Conservation (phyloP, 2,329 filamentous ascomycete genomes). For the Neoascochyta sp. region DNA sequence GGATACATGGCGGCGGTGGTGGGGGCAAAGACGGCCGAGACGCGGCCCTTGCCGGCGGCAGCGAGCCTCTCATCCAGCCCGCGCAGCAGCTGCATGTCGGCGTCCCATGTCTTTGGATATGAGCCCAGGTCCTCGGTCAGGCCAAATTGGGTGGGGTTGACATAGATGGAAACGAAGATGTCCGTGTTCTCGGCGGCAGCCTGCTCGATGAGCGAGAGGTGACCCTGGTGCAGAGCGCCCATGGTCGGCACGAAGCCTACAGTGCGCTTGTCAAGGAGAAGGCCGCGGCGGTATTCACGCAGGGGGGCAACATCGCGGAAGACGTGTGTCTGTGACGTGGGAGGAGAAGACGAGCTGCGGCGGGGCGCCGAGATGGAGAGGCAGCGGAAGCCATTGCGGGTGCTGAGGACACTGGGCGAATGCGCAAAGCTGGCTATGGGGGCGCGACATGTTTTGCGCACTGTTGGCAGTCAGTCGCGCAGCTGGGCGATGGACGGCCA, state of each 20-base stretch:
- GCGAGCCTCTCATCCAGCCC: conserved; percentile 69
- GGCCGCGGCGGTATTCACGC: conserved; percentile 64
- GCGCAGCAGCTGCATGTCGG: conserved; percentile 66
- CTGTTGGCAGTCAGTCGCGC: conserved; percentile 13
- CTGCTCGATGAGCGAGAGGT: conserved; percentile 77
- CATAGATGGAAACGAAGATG: conserved; percentile 87
- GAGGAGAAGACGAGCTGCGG: conserved; percentile 15
- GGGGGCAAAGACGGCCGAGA: conserved; percentile 83
- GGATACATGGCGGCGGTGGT: conserved; percentile 85
- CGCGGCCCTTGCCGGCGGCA: conserved; percentile 53
- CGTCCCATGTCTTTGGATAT: conserved; percentile 86
- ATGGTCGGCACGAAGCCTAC: conserved; percentile 94
- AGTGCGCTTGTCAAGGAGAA: conserved; percentile 63
- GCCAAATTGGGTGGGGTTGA: conserved; percentile 96
- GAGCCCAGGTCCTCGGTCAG: conserved; percentile 79
- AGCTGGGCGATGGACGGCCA: conserved; percentile 13
- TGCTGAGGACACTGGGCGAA: conserved; percentile 3
- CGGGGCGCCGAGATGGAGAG: conserved; percentile 18
- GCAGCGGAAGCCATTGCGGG: conserved; percentile 13
- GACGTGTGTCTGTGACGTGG: conserved; percentile 54
- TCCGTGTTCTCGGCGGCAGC: conserved; percentile 81
- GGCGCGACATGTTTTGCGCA: conserved; percentile 4
- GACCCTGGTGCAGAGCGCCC: conserved; percentile 92
- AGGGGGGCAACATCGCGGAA: conserved; percentile 72
- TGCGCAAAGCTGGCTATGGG: conserved; percentile 2